Percentiles rank a stretch among this genome's conserved stretches.
phyloP scores from a whole-genome alignment of 176 grass and related monocot species.

The Aegilops umbellulata region DNA sequence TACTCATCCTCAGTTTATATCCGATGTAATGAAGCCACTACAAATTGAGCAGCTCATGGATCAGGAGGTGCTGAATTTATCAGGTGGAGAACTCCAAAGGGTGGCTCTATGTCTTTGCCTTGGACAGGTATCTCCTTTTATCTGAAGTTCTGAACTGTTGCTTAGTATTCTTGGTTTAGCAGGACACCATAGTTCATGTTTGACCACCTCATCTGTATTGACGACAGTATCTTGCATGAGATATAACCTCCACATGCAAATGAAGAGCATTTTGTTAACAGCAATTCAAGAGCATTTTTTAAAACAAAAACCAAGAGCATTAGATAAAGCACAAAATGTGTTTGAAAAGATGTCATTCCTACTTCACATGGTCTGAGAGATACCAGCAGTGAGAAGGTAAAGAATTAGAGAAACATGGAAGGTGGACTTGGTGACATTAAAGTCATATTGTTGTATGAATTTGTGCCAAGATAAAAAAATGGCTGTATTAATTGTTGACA shows the following conservation, averaged over 20 bases:
- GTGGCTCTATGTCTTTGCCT: constrained; percentile 90
- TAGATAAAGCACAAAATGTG: background rate
- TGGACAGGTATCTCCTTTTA: constrained; percentile 60
- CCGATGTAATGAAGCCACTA: constrained; percentile 94
- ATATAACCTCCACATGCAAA: background rate
- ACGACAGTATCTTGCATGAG: background rate
- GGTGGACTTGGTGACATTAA: background rate
- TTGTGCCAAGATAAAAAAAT: background rate
- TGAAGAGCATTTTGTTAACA: background rate
- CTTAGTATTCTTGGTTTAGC: background rate
- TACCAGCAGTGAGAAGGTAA: background rate
- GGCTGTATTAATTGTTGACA: background rate
- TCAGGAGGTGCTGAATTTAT: constrained; percentile 79
- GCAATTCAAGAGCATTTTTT: too few relatives aligned
- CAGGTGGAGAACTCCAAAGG: constrained; percentile 95
- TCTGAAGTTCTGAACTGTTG: background rate
- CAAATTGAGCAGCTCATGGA: constrained; percentile 96
- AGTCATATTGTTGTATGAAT: background rate
- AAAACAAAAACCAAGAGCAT: background rate
- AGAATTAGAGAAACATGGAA: background rate
- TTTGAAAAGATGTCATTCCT: background rate
- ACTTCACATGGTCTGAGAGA: background rate
- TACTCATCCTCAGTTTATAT: constrained; percentile 75
- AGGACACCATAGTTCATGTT: background rate
- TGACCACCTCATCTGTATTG: background rate